Conservation (phyloP, 2,329 filamentous ascomycete species). For the Cryphonectria parasitica region DNA sequence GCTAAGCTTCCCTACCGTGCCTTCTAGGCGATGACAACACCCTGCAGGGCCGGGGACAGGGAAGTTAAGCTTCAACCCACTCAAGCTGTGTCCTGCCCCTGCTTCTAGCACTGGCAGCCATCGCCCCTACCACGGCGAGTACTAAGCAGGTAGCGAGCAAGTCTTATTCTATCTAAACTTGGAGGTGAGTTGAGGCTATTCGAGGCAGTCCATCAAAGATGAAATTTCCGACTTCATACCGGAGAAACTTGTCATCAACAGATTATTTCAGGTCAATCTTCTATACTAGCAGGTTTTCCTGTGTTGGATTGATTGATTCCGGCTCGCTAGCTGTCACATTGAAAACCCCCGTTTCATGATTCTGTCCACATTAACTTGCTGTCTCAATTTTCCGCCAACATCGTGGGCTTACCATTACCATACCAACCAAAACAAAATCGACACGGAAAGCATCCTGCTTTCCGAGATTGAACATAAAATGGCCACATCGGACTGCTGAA, state of each 20-base stretch:
- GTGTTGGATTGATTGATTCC: background rate
- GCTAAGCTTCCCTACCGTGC: background rate
- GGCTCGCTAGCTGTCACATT: background rate
- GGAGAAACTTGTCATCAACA: too few relatives aligned
- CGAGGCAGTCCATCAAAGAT: background rate
- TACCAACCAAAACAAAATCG: background rate
- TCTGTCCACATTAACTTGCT: background rate
- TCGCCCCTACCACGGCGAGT: background rate
- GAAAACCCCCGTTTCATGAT: background rate
- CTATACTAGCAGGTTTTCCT: background rate
- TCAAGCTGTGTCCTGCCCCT: background rate
- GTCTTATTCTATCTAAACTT: too few relatives aligned
- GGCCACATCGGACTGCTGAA: background rate
- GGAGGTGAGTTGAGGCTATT: background rate
- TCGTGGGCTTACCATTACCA: background rate
- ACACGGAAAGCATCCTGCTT: background rate
- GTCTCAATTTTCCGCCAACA: background rate
- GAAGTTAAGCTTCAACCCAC: background rate
- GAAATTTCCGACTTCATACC: background rate
- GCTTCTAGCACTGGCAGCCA: background rate
- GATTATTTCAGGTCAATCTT: too few relatives aligned
- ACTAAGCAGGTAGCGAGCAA: background rate
- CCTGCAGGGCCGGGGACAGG: background rate
- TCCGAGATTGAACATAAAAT: background rate
- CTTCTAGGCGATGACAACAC: conserved; percentile 1